Evolutionary conservation across 1,284 basidiomycete species (phyloP), one percentile per base, ranked within the genome.

Genomic region (Boletellus deceptivus): DNA sequence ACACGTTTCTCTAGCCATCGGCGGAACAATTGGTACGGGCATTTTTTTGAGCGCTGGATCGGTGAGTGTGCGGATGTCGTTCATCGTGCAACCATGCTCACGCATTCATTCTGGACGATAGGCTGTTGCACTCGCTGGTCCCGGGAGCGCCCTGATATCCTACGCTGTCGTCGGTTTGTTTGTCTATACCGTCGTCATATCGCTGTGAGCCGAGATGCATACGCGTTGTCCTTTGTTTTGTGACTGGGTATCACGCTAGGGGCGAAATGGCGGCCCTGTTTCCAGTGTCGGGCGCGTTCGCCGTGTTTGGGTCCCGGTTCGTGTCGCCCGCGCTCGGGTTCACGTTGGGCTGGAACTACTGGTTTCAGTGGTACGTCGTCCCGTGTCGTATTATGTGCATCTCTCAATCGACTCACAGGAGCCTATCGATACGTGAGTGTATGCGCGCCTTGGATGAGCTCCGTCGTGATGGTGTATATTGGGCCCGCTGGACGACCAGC

Each of bases 271-370:
- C 68, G n/a, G 59, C 73, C 13, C 71, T 70, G 61, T 73, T 62
- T 34, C 67, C 78, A 22, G 73, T 81, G 18, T 76, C 78, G 8
- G 79, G 78, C 14, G 75, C 77, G 9, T 81, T 81, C 56, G 74
- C 78, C 8, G 62, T 69, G 20, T 80, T 79, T 48, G 75, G 74
- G 3, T 63, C 62, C 14, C 67, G 75, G 34, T 78, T 75, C 36
- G 74, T 78, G 33, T 79, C 79, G 24, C 77, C 77, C 17, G 75
- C 76, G 0, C 65, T 80, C 17, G 80, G 78, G 3, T 81, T 81
- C 58, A 76, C 79, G 14, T 65, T 79, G 25, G 77, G 74, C 0
- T 74, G 77, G 76, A 78, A 75, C 61, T 78, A 80, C 54, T 80
- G 76, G 74, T 60, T 79, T n/a, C 76, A 78, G 59, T 79, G 79